Evolutionary conservation across 208 protist genomes (phyloP).

Genomic region (Leishmania aethiopica): DNA sequence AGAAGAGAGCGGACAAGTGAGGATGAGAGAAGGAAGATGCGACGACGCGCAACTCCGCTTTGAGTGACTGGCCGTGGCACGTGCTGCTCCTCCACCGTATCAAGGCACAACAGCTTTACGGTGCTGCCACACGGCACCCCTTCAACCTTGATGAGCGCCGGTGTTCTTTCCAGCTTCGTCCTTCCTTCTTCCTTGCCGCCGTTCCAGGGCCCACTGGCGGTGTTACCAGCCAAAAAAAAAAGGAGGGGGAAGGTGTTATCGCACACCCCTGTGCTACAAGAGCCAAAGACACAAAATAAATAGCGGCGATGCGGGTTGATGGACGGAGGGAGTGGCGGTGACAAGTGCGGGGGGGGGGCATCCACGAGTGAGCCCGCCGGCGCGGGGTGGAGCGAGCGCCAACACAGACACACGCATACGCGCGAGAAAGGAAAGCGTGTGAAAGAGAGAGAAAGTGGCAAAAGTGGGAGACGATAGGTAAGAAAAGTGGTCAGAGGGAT

Average conservation of each 20-base stretch:
- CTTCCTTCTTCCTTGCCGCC: background rate
- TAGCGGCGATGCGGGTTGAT: too few species aligned
- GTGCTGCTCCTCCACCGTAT: background rate
- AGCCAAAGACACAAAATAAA: background rate
- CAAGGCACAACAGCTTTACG: background rate
- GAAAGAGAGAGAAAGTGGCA: background rate
- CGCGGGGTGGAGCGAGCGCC: background rate
- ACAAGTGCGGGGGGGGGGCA: background rate
- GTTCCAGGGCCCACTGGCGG: background rate
- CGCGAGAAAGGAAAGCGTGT: too few species aligned
- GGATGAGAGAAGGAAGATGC: background rate
- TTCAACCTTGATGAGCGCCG: background rate
- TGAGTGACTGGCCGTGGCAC: background rate
- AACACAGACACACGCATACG: background rate
- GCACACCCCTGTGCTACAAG: background rate
- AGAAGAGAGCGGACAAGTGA: background rate
- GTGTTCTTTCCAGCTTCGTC: background rate
- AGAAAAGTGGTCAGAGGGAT: background rate
- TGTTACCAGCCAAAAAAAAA: background rate
- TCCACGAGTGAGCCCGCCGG: background rate
- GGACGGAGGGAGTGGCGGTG: background rate
- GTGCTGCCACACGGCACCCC: background rate
- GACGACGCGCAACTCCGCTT: background rate
- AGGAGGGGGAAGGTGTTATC: background rate
- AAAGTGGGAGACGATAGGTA: too few species aligned